Evolutionary conservation across 2,329 filamentous ascomycete species (phyloP).

Genomic region (Curvularia verruculosa): DNA sequence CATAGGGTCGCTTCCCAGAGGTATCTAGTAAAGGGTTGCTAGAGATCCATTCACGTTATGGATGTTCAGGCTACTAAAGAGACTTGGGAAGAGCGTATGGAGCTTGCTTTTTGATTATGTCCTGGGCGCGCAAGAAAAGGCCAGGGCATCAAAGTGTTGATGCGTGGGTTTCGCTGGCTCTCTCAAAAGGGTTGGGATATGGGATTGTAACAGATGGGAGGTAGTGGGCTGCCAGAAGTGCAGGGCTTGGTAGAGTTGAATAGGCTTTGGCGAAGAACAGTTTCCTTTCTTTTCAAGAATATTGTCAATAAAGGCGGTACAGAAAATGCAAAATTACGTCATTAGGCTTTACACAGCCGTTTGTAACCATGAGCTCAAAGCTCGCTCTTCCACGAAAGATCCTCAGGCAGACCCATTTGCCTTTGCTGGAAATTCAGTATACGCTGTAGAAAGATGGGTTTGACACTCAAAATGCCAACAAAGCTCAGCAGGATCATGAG

Average conservation of each 20-base stretch:
- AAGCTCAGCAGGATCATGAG: slow-evolving; percentile 30
- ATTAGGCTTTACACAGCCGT: background rate
- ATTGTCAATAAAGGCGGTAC: background rate
- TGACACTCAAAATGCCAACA: slow-evolving; percentile 25
- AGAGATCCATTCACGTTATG: background rate
- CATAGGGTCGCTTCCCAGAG: background rate
- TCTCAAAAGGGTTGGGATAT: background rate
- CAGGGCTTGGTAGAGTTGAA: background rate
- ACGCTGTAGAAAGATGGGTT: slow-evolving; percentile 26
- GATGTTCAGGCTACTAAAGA: background rate
- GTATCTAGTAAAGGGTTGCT: background rate
- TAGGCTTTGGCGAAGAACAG: background rate
- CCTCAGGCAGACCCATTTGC: slow-evolving; percentile 28
- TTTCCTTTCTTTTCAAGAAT: background rate
- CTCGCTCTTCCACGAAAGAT: slow-evolving; percentile 20
- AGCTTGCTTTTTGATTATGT: no score
- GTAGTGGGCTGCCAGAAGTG: background rate
- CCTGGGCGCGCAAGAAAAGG: background rate
- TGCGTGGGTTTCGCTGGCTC: background rate
- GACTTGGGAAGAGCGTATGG: background rate
- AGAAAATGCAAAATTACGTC: background rate
- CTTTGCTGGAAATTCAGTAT: slow-evolving; percentile 33
- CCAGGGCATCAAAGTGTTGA: background rate
- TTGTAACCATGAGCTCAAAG: background rate
- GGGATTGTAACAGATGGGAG: background rate